Evolutionary conservation across 345 rosid species (phyloP).

Genomic region (Turnera subulata): DNA sequence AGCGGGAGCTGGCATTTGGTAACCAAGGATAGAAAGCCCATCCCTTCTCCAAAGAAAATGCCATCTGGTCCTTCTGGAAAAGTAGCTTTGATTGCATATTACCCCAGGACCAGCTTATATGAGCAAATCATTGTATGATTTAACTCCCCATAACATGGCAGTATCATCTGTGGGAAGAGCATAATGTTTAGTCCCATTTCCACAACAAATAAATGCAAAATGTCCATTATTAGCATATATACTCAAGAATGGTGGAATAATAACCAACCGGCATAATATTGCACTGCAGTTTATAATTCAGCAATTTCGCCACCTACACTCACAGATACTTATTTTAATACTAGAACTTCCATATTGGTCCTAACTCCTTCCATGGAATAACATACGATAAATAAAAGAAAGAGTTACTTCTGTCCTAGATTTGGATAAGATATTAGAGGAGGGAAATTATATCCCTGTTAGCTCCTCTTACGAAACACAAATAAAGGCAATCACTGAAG

Average conservation of each 20-base stretch:
- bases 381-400: no score
- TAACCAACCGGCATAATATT: no score
- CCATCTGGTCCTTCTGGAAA: slow-evolving; percentile 54
- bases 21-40: slow-evolving; percentile 94
- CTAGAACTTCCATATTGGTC: no score
- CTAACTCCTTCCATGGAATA: no score
- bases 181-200: not conserved
- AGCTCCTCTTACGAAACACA: no score
- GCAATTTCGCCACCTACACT: no score
- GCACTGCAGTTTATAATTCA: no score
- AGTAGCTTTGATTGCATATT: slow-evolving; percentile 84
- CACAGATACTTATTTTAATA: no score
- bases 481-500: not conserved
- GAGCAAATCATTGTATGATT: slow-evolving; percentile 76
- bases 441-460: no score
- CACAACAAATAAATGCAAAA: not conserved
- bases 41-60: slow-evolving; percentile 73
- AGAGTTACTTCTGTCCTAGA: no score
- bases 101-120: slow-evolving; percentile 74
- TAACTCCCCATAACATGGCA: slow-evolving; percentile 71
- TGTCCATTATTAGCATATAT: not conserved
- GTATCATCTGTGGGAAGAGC: slow-evolving; percentile 56
- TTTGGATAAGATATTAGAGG: no score
- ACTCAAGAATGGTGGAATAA: no score
- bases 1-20: slow-evolving; percentile 52